Conservation (phyloP, 2,329 filamentous ascomycete species). For the Fusarium proliferatum region DNA sequence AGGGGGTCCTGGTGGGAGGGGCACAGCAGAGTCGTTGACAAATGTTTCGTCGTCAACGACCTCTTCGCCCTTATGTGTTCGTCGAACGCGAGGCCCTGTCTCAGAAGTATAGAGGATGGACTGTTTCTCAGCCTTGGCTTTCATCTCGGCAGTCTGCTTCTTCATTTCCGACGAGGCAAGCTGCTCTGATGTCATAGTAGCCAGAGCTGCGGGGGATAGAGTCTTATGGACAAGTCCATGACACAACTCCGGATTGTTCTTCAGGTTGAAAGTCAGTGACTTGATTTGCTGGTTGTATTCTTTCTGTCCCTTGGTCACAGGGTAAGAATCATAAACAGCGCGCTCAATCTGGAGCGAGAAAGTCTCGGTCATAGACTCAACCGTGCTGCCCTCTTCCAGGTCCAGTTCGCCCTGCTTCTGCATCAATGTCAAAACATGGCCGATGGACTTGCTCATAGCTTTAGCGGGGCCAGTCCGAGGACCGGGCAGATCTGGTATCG, state of each 20-base stretch:
- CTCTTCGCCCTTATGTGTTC: constrained; percentile 96
- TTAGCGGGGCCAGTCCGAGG: constrained; percentile 76
- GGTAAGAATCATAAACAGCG: constrained; percentile 68
- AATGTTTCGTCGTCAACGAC: constrained; percentile 80
- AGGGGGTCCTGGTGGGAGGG: constrained; percentile 38
- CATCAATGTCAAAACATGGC: constrained; percentile 72
- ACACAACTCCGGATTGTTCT: constrained; percentile 84
- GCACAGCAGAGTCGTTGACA: constrained; percentile 50
- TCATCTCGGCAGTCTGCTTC: constrained; percentile 78
- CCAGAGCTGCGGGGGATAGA: constrained; percentile 79
- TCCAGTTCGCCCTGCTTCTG: constrained; percentile 73
- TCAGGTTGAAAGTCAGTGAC: constrained; percentile 85
- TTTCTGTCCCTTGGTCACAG: constrained; percentile 56
- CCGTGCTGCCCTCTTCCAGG: constrained; percentile 71
- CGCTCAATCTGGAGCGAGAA: constrained; percentile 86
- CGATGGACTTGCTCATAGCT: constrained; percentile 76
- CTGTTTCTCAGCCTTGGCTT: constrained; percentile 82
- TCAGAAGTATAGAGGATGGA: constrained; percentile 84
- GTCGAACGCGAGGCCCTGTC: constrained; percentile 77
- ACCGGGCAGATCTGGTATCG: constrained; percentile 67
- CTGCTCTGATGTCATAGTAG: constrained; percentile 89
- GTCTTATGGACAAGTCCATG: constrained; percentile 78
- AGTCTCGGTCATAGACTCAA: constrained; percentile 73
- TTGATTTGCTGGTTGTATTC: constrained; percentile 74
- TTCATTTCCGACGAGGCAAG: constrained; percentile 94